Conservation (phyloP, 257 asterid genomes). For the Verbena officinalis region DNA sequence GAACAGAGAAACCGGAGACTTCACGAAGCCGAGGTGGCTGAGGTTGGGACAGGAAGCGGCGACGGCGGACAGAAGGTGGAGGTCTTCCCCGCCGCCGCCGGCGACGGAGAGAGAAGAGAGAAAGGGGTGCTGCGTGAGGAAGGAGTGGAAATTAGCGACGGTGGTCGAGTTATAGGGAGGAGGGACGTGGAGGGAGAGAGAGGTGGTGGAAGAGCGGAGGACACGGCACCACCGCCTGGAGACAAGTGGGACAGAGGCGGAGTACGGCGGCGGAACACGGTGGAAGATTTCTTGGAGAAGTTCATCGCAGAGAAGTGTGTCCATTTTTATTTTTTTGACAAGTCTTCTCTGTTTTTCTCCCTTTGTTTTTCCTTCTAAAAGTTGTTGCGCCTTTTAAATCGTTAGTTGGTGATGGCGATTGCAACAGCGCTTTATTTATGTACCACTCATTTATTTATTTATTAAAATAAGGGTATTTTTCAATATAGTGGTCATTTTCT, state of each 20-base stretch:
- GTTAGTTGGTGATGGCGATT: conserved; percentile 20
- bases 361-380: not conserved
- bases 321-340: conserved; percentile 40
- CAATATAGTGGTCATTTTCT: not conserved
- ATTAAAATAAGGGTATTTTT: not conserved
- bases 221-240: conserved; percentile 68
- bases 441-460: conserved; percentile 32
- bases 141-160: conserved; percentile 41
- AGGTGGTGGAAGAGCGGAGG: conserved; percentile 67
- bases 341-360: not conserved
- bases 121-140: conserved; percentile 52
- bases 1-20: conserved; percentile 43
- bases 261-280: conserved; percentile 66
- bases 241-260: conserved; percentile 60
- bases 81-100: conserved; percentile 28
- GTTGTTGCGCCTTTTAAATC: too few relatives aligned
- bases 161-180: conserved; percentile 37
- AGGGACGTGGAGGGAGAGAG: conserved; percentile 52
- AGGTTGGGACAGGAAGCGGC: conserved; percentile 65
- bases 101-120: conserved; percentile 57
- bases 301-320: conserved; percentile 72
- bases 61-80: conserved; percentile 32
- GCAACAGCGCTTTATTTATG: conserved; percentile 11
- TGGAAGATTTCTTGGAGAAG: conserved; percentile 77
- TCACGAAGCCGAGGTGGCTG: conserved; percentile 43